Base-by-base conservation (phyloP, 2,329 filamentous ascomycete species). In the Fusarium siculi region DNA sequence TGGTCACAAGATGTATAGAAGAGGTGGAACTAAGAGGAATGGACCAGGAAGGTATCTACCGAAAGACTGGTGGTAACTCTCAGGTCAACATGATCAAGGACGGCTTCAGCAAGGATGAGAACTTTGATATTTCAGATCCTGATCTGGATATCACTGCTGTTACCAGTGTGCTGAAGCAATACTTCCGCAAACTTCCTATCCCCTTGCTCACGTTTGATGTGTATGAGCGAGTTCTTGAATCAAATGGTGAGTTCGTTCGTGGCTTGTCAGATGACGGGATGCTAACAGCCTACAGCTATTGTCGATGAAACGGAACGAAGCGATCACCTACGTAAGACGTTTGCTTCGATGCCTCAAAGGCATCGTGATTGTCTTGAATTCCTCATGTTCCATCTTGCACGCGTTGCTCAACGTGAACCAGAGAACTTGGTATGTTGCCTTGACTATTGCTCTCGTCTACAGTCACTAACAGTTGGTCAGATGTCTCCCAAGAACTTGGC, bases 401-500 rank as follows among this genome's bases (percentile, higher is more conserved):
- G 95, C 68, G 96, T 99, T 43, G 93, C 97, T 65, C 87, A 91
- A 76, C 90, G 93, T 73, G 93, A 97, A 80, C 89, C 88, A 43
- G 93, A 97, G 80, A 98, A 98, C 79, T 82, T 98, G 81, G 92
- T 93, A 86, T 76, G 90, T 84, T 12, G 10, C 37, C 19, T 21
- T 15, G 14, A n/a, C 34, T 43, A 21, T 50, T 53, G 10, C n/a
- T 25, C 32, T 30, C 46, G 10, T n/a, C 14, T 3, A 11, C 19
- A 39, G 2, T 32, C 23, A 32, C 75, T 81, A 60, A 80, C 61
- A 19, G 7, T 6, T 5, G 19, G 7, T 36, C 19, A 93, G 91
- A 99, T 99, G 96, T 97, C 94, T 30, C 93, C 96, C 63, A 93
- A 97, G 83, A 99, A 99, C 80, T 85, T 98, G 69, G 95, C 96